A percentile compares a stretch with the other conserved stretches of the same genome.
Conservation (phyloP, 1,284 basidiomycete species). For the Mycena sp. region DNA sequence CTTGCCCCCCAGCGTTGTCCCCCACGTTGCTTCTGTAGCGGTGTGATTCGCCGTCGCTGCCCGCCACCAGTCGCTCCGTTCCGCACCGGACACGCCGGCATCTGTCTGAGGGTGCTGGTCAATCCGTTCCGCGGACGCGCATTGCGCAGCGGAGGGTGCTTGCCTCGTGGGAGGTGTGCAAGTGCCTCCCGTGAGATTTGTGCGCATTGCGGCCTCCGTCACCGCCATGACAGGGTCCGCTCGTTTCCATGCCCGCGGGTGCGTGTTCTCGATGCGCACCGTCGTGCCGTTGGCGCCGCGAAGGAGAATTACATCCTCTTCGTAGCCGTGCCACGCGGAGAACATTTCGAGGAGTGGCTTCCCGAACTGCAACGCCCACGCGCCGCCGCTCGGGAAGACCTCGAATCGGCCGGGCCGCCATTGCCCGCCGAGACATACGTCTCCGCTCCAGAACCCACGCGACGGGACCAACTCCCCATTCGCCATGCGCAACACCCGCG, state of each 20-base stretch:
- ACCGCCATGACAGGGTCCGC: neutral
- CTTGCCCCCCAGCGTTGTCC: neutral
- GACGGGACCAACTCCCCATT: neutral
- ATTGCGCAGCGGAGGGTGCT: too few species aligned
- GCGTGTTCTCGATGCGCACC: neutral
- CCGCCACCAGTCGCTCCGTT: too few species aligned
- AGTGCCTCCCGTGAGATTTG: constrained; percentile 17
- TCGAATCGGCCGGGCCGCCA: neutral
- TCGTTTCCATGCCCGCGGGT: neutral
- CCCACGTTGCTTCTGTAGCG: neutral
- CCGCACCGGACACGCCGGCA: constrained; percentile 1
- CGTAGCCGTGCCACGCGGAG: neutral
- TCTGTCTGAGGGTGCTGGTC: too few species aligned
- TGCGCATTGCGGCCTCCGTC: constrained; percentile 9
- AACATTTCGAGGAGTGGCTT: constrained; percentile 6
- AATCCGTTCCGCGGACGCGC: too few species aligned
- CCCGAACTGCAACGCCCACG: constrained; percentile 2
- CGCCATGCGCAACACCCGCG: constrained; percentile 1
- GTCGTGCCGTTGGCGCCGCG: neutral
- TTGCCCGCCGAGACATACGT: too few species aligned
- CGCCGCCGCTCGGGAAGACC: neutral
- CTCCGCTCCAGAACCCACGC: neutral
- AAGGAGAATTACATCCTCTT: neutral
- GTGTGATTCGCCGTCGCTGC: too few species aligned
- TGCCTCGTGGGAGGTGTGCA: constrained; percentile 20